Evolutionary conservation across 148 eudicot genomes (phyloP).

Genomic region (Bassia scoparia): DNA sequence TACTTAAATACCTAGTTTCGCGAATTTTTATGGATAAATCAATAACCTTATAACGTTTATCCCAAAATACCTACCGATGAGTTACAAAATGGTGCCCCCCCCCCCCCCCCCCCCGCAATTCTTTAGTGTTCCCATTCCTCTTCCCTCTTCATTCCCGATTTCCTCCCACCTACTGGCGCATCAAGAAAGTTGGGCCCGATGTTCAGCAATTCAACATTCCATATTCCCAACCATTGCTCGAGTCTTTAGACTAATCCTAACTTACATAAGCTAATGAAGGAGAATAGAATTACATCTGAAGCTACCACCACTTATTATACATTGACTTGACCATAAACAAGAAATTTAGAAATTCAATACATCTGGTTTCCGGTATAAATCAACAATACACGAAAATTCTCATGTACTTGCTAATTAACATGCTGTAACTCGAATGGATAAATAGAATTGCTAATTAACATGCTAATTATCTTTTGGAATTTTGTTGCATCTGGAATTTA

Average conservation of each 20-base stretch:
- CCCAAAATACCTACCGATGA: too few species aligned
- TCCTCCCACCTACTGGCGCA: too few species aligned
- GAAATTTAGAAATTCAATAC: constrained; percentile 8
- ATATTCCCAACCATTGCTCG: constrained; percentile 5
- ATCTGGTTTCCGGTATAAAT: constrained; percentile 15
- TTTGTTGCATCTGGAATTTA: too few species aligned
- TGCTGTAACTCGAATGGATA: constrained; percentile 20
- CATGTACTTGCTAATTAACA: constrained; percentile 17
- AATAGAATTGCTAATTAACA: too few species aligned
- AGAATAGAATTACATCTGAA: constrained; percentile 22
- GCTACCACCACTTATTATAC: constrained; percentile 25
- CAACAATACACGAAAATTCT: constrained; percentile 18
- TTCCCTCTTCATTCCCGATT: too few species aligned
- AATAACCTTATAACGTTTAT: too few species aligned
- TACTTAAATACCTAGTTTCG: too few species aligned
- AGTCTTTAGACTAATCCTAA: background rate
- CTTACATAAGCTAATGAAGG: background rate
- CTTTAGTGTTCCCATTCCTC: too few species aligned
- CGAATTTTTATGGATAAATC: too few species aligned
- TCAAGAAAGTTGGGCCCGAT: background rate
- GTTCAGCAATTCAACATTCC: background rate
- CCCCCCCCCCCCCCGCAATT: too few species aligned
- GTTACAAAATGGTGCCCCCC: too few species aligned
- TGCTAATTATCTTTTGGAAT: too few species aligned
- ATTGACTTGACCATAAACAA: constrained; percentile 25